These are phyloP conservation scores for Golovinomyces cichoracearum DNA, from an alignment of 2,329 filamentous ascomycete species.

Conservation along the genomic window DNA sequence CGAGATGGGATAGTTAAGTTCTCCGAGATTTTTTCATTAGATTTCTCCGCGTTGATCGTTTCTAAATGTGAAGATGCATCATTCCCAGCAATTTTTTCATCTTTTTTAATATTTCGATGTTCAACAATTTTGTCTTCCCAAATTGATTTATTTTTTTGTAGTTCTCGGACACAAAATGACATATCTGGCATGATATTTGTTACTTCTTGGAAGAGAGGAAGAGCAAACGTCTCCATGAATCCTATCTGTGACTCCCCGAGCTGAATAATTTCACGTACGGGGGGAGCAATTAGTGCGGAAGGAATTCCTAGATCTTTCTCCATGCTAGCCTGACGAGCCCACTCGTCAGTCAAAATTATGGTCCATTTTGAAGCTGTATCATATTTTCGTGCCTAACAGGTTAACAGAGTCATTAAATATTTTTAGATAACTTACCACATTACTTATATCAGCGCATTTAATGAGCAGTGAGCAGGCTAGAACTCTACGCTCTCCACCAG, in stretches of 20 bases:
- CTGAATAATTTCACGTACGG: constrained; percentile 59
- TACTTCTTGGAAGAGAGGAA: constrained; percentile 72
- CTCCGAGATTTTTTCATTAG: neutral
- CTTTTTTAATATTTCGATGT: constrained; percentile 22
- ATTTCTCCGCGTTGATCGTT: neutral
- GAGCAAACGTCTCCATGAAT: constrained; percentile 91
- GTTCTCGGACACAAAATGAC: constrained; percentile 59
- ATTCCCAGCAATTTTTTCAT: constrained; percentile 16
- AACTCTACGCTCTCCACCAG: constrained; percentile 49
- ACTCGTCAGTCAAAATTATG: constrained; percentile 80
- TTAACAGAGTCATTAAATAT: constrained; percentile 4
- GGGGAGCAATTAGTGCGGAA: constrained; percentile 63
- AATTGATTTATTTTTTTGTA: constrained; percentile 46
- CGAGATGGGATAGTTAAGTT: neutral
- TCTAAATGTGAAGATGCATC: neutral
- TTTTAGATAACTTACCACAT: constrained; percentile 42
- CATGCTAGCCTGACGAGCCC: constrained; percentile 77
- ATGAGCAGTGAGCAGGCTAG: constrained; percentile 77
- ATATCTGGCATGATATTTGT: constrained; percentile 66
- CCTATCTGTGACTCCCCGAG: constrained; percentile 70
- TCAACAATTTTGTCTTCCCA: constrained; percentile 45
- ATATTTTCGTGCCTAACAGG: constrained; percentile 50
- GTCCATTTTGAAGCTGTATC: constrained; percentile 72
- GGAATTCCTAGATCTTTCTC: constrained; percentile 68
- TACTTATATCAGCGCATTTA: constrained; percentile 97